Evolutionary conservation across 2,329 filamentous ascomycete species (phyloP), one percentile per base, ranked within the genome.

Genomic region (Alternaria ventricosa): DNA sequence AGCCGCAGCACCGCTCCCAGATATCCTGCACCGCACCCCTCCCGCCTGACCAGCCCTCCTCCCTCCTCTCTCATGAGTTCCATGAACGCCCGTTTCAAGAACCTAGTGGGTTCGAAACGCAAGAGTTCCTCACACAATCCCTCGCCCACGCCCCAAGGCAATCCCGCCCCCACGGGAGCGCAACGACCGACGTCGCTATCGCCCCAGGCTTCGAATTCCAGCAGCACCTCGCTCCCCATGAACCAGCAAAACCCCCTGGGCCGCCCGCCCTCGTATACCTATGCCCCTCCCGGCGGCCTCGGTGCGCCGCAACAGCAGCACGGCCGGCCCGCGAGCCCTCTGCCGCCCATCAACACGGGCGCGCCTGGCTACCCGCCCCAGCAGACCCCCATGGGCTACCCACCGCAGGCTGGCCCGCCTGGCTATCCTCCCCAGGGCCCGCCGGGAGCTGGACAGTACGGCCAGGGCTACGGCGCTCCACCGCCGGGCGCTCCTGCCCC

Each of bases 101-200:
- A 88, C 86, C 87, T 93, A 84, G 90, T 91, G 83, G 91, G 92
- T 86, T 90, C 90, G 84, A 92, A 92, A 87, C 90, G 91, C 82
- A 92, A 89, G 85, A 76, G 74, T 61, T 90, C 90, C 65, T 85
- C 85, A 72, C 85, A 84, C 79, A 84, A 80, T 79, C 80, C 79
- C 60, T 74, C 77, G 56, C 73, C 78, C 65, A 60, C 72, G 62
- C 74, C 75, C 20, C 69, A 70, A 56, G 69, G 75, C 67, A 76
- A 68, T 70, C 75, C 72, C 68, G 78, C 78, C 65, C 79, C 78
- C 70, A 77, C 80, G 62, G 75, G 78, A 70, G 43, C 54, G 25
- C 78, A 80, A 63, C 78, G 79, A 53, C 78, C 79, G 59, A 78
- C 67, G 67, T 79, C 75, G 71, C 79, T 80, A 54, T 81, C 79